phyloP scores from a whole-genome alignment of 805 yeast genomes.

The Candida ponderosae region DNA sequence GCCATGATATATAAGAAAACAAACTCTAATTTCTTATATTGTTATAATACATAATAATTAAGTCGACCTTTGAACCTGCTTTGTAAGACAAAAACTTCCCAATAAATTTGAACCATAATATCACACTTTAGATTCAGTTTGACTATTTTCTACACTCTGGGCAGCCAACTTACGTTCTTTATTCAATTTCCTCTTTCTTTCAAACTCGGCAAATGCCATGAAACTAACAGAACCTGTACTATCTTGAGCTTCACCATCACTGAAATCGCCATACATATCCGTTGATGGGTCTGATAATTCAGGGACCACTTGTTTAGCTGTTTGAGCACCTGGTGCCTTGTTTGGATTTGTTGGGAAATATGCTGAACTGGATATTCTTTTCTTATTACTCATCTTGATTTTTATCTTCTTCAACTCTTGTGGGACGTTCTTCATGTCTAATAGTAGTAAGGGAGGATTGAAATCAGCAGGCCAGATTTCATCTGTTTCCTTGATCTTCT shows the following conservation, averaged over 20 bases:
- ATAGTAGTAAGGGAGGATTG: slow-evolving; percentile 42
- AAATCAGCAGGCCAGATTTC: slow-evolving; percentile 60
- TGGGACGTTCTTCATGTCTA: slow-evolving; percentile 38
- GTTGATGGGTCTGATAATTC: slow-evolving; percentile 17
- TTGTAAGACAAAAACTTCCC: too few species aligned
- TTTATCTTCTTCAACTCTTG: slow-evolving; percentile 23
- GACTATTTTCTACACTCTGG: neutral
- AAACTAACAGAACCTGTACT: slow-evolving; percentile 64
- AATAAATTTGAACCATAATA: too few species aligned
- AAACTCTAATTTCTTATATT: too few species aligned
- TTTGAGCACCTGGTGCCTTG: slow-evolving; percentile 24
- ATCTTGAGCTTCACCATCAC: slow-evolving; percentile 39
- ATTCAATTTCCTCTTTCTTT: slow-evolving; percentile 37
- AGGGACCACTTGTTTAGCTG: slow-evolving; percentile 17
- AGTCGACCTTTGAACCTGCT: too few species aligned
- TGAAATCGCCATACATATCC: slow-evolving; percentile 14
- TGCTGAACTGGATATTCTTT: slow-evolving; percentile 16
- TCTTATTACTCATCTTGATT: slow-evolving; percentile 15
- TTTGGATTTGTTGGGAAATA: slow-evolving; percentile 24
- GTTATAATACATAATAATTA: too few species aligned
- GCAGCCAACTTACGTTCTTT: slow-evolving; percentile 9
- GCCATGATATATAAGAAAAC: too few species aligned
- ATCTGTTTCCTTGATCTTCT: slow-evolving; percentile 30
- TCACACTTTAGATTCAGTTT: too few species aligned
- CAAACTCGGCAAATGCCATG: slow-evolving; percentile 78